Base-by-base conservation (phyloP, 148 eudicot genomes). In the Dianthus caryophyllus region DNA sequence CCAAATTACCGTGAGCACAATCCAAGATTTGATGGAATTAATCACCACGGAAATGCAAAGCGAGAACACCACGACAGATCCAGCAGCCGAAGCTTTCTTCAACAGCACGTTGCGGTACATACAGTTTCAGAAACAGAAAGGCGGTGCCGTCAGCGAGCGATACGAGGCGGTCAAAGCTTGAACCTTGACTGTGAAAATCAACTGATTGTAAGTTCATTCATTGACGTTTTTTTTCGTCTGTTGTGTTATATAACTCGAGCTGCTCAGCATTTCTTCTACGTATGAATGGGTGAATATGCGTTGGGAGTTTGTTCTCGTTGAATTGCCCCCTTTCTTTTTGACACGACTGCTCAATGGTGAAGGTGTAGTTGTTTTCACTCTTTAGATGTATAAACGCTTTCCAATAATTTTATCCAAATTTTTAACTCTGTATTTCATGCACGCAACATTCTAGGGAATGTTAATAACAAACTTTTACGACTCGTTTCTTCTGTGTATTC, bases 61-160 rank as follows among this genome's bases (percentile, higher is more conserved):
- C 62, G 94, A 90, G 0, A 82, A 73, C 70, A 54, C 81, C n/a
- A 76, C 83, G 29, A 52, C 84, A 27, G 99, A 95, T 77, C 85
- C 92, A 61, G 83, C 87, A 33, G 96, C 99, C n/a, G 96, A 95
- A 73, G 89, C 96, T 65, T 90, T 90, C 82, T 80, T 95, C 48
- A 85, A 96, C 18, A 95, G 86, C 62, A 90, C 99, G 64, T 30
- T 88, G 73, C 86, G 93, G 64, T 95, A 90, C 75, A 87, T 95
- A 59, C 89, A 91, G 82, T 90, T 87, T 79, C 99, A 95, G 63
- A 95, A 90, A 80, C 96, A 90, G 76, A 95, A 95, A 72, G 99
- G 99, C 27, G 99, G 99, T 30, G 84, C 91, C 11, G 83, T 87
- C 48, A 88, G 88, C 39, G 97, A 90, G 73, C 86, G 83, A 72